Conservation (phyloP, 2,329 filamentous ascomycete genomes). For the Phoma herbarum region DNA sequence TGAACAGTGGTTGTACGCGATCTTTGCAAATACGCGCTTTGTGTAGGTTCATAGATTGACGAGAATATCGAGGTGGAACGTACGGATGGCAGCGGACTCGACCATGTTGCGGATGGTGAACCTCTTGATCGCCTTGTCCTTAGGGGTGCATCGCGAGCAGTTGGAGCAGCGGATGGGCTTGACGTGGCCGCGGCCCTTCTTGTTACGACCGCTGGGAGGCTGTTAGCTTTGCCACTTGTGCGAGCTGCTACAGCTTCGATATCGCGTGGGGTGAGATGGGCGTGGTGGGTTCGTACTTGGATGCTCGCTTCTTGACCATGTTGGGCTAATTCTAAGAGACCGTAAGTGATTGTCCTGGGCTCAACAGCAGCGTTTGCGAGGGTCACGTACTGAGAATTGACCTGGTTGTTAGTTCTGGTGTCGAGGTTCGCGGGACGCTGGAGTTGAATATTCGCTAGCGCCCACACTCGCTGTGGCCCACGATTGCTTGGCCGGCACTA, state of each 20-base stretch:
- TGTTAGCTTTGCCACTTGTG: slow-evolving; percentile 47
- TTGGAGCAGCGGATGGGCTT: slow-evolving; percentile 97
- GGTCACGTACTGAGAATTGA: slow-evolving; percentile 48
- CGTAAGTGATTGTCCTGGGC: slow-evolving; percentile 28
- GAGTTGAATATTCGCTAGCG: slow-evolving; percentile 15
- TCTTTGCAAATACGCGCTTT: slow-evolving; percentile 6
- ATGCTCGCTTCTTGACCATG: slow-evolving; percentile 80
- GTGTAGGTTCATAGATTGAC: slow-evolving; percentile 11
- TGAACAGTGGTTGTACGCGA: slow-evolving; percentile 10
- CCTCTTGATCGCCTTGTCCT: slow-evolving; percentile 99
- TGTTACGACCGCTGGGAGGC: slow-evolving; percentile 86
- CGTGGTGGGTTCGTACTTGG: slow-evolving; percentile 66
- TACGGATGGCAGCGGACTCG: slow-evolving; percentile 99
- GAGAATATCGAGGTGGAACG: slow-evolving; percentile 56
- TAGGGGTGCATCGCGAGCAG: slow-evolving; percentile 85
- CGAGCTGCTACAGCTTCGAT: slow-evolving; percentile 18
- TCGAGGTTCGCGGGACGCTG: slow-evolving; percentile 34
- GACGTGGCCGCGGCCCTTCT: slow-evolving; percentile 99
- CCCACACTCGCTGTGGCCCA: background rate
- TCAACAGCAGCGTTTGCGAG: slow-evolving; percentile 2
- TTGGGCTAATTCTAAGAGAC: slow-evolving; percentile 61
- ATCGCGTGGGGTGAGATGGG: slow-evolving; percentile 23
- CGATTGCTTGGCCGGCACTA: slow-evolving; percentile 7
- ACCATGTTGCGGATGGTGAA: slow-evolving; percentile 99
- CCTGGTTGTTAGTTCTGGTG: slow-evolving; percentile 48